Evolutionary conservation across 768 basidiomycete species (phyloP).

Genomic region (Piloderma croceum): DNA sequence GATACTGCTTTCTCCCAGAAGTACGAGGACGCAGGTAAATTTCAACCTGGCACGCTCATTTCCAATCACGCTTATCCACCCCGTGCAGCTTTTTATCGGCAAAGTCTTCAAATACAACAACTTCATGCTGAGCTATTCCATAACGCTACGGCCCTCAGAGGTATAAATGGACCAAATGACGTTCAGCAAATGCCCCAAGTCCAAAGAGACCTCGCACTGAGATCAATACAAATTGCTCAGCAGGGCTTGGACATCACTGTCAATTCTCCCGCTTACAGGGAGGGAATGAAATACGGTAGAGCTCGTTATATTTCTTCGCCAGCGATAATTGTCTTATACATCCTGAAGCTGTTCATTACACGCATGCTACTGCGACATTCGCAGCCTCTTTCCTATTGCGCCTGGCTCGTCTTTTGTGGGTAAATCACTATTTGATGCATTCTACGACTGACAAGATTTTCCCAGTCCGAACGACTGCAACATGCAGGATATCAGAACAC

Average conservation of each 20-base stretch:
- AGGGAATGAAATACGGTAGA: conserved; percentile 88
- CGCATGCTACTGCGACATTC: conserved; percentile 92
- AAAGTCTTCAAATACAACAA: conserved; percentile 82
- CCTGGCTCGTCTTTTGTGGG: conserved; percentile 82
- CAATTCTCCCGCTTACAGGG: conserved; percentile 76
- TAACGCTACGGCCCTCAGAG: conserved; percentile 75
- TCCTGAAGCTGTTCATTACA: conserved; percentile 78
- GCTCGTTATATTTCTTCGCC: conserved; percentile 2
- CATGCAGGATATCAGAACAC: conserved; percentile 61
- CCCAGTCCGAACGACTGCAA: conserved; percentile 79
- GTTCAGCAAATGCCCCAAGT: conserved; percentile 75
- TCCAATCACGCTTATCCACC: conserved; percentile 3
- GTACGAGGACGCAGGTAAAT: conserved; percentile 71
- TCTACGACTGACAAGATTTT: conserved; percentile 5
- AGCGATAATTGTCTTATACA: conserved; percentile 3
- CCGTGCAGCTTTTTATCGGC: conserved; percentile 80
- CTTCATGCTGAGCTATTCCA: conserved; percentile 83
- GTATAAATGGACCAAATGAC: conserved; percentile 82
- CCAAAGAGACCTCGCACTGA: conserved; percentile 74
- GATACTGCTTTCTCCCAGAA: conserved; percentile 75
- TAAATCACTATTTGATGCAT: conserved; percentile 2
- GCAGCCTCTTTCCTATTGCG: conserved; percentile 86
- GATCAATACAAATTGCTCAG: conserved; percentile 78
- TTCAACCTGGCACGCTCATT: background rate
- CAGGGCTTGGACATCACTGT: conserved; percentile 82